These are phyloP conservation scores for Corymbia maculata DNA, from an alignment of 345 rosid species.

Conservation along the genomic window DNA sequence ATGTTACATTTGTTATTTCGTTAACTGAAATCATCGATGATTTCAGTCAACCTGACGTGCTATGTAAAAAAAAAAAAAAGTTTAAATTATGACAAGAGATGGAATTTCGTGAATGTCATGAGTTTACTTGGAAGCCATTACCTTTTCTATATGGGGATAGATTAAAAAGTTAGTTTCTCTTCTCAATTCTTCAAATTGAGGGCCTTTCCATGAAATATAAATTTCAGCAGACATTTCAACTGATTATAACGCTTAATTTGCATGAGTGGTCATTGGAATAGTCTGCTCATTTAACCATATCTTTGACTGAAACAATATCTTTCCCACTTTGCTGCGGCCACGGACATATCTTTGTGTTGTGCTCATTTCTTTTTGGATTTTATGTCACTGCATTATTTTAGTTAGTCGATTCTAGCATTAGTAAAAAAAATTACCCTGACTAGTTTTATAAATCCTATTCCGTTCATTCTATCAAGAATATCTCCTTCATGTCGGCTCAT, in stretches of 20 bases:
- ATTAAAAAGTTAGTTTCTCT: not conserved
- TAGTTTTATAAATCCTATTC: not conserved
- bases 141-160: not conserved
- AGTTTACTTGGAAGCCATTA: not conserved
- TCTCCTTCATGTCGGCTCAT: not conserved
- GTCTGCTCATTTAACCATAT: not conserved
- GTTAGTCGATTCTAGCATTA: not conserved
- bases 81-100: not conserved
- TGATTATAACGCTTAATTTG: not conserved
- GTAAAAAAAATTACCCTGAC: not conserved
- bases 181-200: not conserved
- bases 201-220: not conserved
- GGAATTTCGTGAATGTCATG: not conserved
- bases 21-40: not conserved
- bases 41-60: not conserved
- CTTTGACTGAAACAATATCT: not conserved
- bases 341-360: not conserved
- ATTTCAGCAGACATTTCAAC: not conserved
- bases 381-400: not conserved
- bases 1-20: not conserved
- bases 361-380: not conserved
- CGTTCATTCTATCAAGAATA: not conserved
- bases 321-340: not conserved
- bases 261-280: not conserved
- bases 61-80: not conserved